phyloP scores from a whole-genome alignment of 2,329 filamentous ascomycete genomes.

The Aureobasidium sp. region DNA sequence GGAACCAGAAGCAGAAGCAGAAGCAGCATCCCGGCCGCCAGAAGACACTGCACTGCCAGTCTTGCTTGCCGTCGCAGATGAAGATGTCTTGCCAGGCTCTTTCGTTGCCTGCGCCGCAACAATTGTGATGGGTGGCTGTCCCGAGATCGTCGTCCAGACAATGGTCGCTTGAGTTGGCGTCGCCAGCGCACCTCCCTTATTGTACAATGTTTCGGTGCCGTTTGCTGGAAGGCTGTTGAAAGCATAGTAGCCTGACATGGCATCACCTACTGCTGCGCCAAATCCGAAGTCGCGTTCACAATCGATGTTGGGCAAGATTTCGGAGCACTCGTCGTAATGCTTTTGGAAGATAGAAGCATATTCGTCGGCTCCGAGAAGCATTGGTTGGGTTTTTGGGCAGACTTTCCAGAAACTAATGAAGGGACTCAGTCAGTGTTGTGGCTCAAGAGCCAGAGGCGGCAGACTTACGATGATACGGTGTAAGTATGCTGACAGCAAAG shows the following conservation, averaged over 20 bases:
- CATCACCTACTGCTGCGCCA: neutral
- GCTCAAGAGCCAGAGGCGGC: neutral
- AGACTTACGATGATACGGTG: neutral
- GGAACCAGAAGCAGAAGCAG: neutral
- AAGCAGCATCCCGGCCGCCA: neutral
- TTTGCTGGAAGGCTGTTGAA: neutral
- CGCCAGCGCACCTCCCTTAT: neutral
- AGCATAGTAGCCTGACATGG: neutral
- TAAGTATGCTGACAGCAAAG: neutral
- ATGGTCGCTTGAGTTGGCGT: neutral
- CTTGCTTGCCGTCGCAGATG: neutral
- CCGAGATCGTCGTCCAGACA: neutral
- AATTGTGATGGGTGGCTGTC: neutral
- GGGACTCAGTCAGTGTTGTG: neutral
- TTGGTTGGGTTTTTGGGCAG: neutral
- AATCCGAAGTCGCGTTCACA: neutral
- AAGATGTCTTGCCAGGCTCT: neutral
- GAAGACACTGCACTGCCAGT: neutral
- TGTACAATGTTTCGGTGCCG: neutral
- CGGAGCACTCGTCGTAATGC: neutral
- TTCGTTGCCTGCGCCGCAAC: neutral
- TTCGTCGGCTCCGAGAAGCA: neutral
- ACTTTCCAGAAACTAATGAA: neutral
- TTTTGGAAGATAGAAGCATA: neutral
- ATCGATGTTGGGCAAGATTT: neutral